Conservation (phyloP, 1,139 yeast species). For the Kluyveromyces marxianus region DNA sequence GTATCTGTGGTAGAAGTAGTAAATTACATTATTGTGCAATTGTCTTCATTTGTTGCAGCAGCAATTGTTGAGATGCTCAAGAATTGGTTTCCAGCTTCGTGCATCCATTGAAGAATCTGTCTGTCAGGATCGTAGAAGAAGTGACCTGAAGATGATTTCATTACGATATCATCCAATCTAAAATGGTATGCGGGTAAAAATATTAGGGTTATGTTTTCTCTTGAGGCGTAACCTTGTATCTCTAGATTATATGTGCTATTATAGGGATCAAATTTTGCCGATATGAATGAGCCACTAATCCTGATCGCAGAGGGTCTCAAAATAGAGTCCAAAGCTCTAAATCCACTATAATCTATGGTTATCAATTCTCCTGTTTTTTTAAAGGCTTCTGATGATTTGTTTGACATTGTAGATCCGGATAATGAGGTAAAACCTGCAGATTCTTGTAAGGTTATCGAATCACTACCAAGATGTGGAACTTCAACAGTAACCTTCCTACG, state of each 20-base stretch:
- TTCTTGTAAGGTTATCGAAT: background rate
- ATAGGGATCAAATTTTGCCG: constrained; percentile 50
- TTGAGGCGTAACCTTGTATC: constrained; percentile 30
- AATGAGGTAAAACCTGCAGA: background rate
- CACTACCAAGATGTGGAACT: constrained; percentile 2
- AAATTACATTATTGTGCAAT: background rate
- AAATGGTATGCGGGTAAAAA: constrained; percentile 70
- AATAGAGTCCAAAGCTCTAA: constrained; percentile 62
- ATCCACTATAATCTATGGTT: constrained; percentile 38
- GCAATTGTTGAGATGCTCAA: constrained; percentile 15
- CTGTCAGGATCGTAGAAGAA: constrained; percentile 41
- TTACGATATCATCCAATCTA: constrained; percentile 34
- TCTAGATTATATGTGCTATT: constrained; percentile 42
- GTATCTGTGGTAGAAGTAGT: no score
- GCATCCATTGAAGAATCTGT: constrained; percentile 67
- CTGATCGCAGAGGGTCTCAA: constrained; percentile 66
- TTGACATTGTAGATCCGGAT: background rate
- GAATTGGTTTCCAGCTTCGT: constrained; percentile 37
- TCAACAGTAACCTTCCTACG: background rate
- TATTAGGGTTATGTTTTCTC: constrained; percentile 44
- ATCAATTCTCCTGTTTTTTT: constrained; percentile 4
- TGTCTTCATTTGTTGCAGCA: background rate
- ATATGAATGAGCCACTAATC: constrained; percentile 44
- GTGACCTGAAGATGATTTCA: constrained; percentile 44
- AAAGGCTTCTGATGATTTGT: background rate